Evolutionary conservation across 2,329 filamentous ascomycete species (phyloP), one percentile per base, ranked within the genome.

Genomic region (Colletotrichum eleusines): DNA sequence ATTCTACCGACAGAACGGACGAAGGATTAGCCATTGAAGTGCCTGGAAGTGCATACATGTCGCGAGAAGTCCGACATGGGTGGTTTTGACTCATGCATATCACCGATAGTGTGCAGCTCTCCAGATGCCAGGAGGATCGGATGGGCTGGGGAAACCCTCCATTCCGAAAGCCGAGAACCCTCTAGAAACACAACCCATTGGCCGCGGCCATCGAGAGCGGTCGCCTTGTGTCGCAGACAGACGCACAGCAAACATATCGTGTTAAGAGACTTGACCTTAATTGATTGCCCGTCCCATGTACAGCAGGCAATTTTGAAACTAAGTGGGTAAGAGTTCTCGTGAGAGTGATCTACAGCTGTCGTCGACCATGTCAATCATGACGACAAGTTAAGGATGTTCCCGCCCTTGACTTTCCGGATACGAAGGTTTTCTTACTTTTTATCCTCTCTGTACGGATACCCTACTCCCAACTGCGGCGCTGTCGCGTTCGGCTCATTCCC

Each of bases 291-390:
- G 48, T 67, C 63, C 44, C 28, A 61, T 57, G 63, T 70, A 63
- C 57, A 57, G 63, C 42, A 67, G 38, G 18, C 18, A n/a, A 5
- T 14, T 26, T 51, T 67, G 68, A 70, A 70, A 70, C 68, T 58
- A 58, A 51, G 42, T 63, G n/a, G 33, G 50, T 42, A 50, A 63
- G 42, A 42, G 58, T 61, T 18, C 16, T 70, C 44, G 63, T 67
- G 68, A 63, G 35, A 40, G 55, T n/a, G 28, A 3, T 8, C 57
- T 28, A 33, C 23, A 35, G 46, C 48, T 33, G 53, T 40, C 46
- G 50, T 38, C 42, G 4, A 40, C 23, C 23, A 46, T 23, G 20
- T 40, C 57, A 42, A 67, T 28, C 35, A 35, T 51, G 33, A 51
- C 28, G 50, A 9, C 50, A 46, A 57, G 51, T 58, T 38, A 40